Percentiles rank a stretch among this genome's conserved stretches.
Conservation (phyloP, 495 filamentous ascomycete genomes). For the Aspergillus diversus region DNA sequence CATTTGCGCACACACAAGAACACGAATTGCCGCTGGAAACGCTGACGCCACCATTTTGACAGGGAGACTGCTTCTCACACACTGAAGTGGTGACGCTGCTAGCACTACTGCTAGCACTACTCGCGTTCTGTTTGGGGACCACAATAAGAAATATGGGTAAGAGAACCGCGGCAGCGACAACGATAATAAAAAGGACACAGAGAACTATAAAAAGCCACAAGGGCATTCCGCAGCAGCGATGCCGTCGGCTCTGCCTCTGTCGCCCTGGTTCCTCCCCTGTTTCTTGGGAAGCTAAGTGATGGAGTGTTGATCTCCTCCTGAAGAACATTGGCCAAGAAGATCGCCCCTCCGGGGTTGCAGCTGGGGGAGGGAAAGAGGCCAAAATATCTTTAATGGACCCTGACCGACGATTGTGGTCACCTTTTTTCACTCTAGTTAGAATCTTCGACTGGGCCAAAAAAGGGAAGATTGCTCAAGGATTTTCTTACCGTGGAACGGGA, state of each 20-base stretch:
- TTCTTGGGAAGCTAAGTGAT: constrained; percentile 37
- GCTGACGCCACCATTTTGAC: constrained; percentile 80
- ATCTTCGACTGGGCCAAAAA: constrained; percentile 3
- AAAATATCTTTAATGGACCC: constrained; percentile 87
- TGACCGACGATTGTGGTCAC: constrained; percentile 43
- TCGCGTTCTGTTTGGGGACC: constrained; percentile 56
- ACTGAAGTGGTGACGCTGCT: constrained; percentile 14
- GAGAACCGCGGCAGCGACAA: constrained; percentile 87
- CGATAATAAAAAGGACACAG: constrained; percentile 66
- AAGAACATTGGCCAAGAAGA: constrained; percentile 49
- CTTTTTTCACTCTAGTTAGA: constrained; percentile 8
- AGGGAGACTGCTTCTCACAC: constrained; percentile 60
- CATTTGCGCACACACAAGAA: constrained; percentile 84
- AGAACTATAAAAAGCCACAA: constrained; percentile 77
- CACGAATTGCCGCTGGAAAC: constrained; percentile 68
- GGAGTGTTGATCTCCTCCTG: constrained; percentile 38
- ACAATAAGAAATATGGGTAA: constrained; percentile 84
- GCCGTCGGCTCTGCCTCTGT: constrained; percentile 25
- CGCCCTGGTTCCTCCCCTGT: constrained; percentile 28
- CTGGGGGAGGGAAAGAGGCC: constrained; percentile 86
- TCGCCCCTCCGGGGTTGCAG: constrained; percentile 56
- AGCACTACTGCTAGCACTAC: background rate
- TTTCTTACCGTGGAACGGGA: constrained; percentile 31
- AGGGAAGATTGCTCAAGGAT: background rate
- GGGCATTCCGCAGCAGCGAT: constrained; percentile 80